Percentiles rank a stretch among this genome's conserved stretches.
Conservation (phyloP, 2,329 filamentous ascomycete genomes). For the Venturiaceae sp. region DNA sequence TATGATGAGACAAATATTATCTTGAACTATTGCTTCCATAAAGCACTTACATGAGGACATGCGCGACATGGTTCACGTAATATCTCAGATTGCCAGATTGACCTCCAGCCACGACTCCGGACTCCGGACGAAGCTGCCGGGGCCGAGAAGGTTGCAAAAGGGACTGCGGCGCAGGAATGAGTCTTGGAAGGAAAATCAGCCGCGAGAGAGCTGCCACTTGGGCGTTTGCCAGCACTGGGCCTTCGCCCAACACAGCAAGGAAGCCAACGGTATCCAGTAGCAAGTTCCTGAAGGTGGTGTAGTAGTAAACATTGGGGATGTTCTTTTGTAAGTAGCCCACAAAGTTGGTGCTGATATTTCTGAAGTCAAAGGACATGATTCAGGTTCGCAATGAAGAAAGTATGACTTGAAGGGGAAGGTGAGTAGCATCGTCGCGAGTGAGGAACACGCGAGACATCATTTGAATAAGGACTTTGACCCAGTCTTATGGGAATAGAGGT, state of each 20-base stretch:
- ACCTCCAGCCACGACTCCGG: conserved; percentile 33
- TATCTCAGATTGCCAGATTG: conserved; percentile 36
- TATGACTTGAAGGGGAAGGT: no score
- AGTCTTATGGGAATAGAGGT: no score
- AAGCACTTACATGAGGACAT: conserved; percentile 32
- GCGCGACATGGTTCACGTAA: conserved; percentile 38
- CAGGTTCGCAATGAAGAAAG: no score
- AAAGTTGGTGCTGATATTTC: background rate
- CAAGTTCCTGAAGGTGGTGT: conserved; percentile 21
- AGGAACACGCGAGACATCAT: no score
- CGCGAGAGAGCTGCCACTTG: conserved; percentile 39
- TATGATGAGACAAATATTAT: no score
- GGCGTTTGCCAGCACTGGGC: conserved; percentile 38
- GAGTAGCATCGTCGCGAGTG: no score
- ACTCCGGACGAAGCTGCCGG: conserved; percentile 27
- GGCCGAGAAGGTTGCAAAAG: conserved; percentile 36
- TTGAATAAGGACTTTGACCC: no score
- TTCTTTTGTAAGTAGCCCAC: background rate
- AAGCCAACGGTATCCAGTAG: conserved; percentile 47
- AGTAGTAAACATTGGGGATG: background rate
- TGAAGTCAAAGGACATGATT: no score
- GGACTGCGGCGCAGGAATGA: conserved; percentile 41
- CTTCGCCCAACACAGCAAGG: conserved; percentile 42
- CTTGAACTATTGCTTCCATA: background rate
- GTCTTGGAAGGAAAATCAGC: conserved; percentile 38